Percentiles rank a stretch among this genome's conserved stretches.
phyloP scores from a whole-genome alignment of 2,329 filamentous ascomycete genomes.

The Penicillium hordei region DNA sequence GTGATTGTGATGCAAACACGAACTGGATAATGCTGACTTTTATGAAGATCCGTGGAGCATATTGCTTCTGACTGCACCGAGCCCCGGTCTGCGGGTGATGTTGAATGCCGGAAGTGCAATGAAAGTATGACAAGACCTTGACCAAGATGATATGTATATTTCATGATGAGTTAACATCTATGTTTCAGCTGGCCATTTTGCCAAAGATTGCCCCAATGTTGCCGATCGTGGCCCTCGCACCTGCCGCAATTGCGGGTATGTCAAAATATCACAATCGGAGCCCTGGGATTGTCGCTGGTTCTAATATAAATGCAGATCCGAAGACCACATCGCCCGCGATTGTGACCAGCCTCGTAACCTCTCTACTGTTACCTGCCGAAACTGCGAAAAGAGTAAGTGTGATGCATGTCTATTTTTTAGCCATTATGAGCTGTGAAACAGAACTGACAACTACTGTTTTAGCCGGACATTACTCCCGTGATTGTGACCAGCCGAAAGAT shows the following conservation, averaged over 20 bases:
- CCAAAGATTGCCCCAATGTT: constrained; percentile 47
- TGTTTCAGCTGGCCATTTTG: constrained; percentile 45
- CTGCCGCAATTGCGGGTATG: constrained; percentile 50
- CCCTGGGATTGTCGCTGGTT: neutral
- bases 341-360: constrained; percentile 46
- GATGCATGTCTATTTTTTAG: neutral
- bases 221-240: constrained; percentile 31
- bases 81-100: constrained; percentile 43
- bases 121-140: constrained; percentile 31
- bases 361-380: constrained; percentile 45
- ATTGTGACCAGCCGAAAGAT: constrained; percentile 47
- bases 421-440: neutral
- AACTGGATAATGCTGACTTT: constrained; percentile 18
- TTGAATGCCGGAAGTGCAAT: constrained; percentile 49
- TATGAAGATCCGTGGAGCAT: constrained; percentile 44
- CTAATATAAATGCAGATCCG: constrained; percentile 33
- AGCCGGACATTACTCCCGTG: constrained; percentile 46
- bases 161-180: constrained; percentile 9
- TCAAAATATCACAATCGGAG: neutral
- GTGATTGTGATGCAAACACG: constrained; percentile 5
- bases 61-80: constrained; percentile 51
- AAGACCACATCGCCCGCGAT: constrained; percentile 45
- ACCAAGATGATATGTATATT: neutral
- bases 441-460: constrained; percentile 12
- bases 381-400: constrained; percentile 45